Percentiles rank a stretch among this genome's conserved stretches.
Evolutionary conservation across 2,329 filamentous ascomycete species (phyloP).

Genomic region (Xylariaceae sp.): DNA sequence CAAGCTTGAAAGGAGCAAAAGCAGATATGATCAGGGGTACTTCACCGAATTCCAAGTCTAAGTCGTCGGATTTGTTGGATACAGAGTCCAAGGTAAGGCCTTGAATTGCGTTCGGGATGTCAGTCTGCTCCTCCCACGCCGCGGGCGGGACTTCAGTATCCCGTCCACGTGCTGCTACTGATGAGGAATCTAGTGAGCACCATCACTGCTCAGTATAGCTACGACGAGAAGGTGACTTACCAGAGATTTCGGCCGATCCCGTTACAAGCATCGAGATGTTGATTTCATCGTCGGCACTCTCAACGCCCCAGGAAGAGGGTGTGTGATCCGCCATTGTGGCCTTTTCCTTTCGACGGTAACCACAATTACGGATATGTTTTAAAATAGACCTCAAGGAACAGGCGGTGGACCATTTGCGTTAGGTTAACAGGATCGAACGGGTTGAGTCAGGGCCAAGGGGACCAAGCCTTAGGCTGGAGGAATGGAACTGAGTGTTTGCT

Average conservation of each 20-base stretch:
- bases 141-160: neutral
- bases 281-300: conserved; percentile 11
- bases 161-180: neutral
- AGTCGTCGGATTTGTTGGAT: neutral
- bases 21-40: conserved; percentile 23
- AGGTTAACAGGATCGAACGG: neutral
- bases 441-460: no score
- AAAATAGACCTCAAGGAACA: neutral
- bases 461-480: no score
- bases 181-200: neutral
- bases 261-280: conserved; percentile 5
- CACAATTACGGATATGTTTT: neutral
- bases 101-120: neutral
- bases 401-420: no score
- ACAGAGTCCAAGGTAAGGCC: neutral
- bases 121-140: neutral
- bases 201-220: neutral
- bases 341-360: neutral
- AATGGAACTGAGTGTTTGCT: no score
- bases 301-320: conserved; percentile 1
- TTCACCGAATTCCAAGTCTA: conserved; percentile 29
- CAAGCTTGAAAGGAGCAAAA: conserved; percentile 49
- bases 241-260: neutral
- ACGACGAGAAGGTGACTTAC: neutral
- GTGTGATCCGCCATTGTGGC: conserved; percentile 3